phyloP scores from a whole-genome alignment of 371 early-diverging fungal species.

The Lichtheimia ornata region DNA sequence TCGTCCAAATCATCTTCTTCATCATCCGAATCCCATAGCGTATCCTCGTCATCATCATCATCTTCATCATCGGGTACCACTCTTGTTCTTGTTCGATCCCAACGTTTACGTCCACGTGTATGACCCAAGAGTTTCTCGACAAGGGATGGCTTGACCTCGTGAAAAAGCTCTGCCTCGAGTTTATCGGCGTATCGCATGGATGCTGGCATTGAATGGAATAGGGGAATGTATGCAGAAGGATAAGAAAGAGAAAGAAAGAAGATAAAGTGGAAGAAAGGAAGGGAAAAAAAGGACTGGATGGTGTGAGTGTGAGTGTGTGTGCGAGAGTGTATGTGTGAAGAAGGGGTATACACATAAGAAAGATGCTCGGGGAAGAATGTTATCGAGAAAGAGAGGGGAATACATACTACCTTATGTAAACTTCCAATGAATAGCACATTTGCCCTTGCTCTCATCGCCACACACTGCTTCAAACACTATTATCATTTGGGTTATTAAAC shows the following conservation, averaged over 20 bases:
- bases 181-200: too few species aligned
- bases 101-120: too few species aligned
- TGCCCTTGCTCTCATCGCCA: slow-evolving; percentile 20
- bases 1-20: background rate
- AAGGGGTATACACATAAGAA: background rate
- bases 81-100: too few species aligned
- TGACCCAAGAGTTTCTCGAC: too few species aligned
- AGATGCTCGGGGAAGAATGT: slow-evolving; percentile 1
- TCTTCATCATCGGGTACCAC: slow-evolving; percentile 1
- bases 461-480: slow-evolving; percentile 28
- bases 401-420: slow-evolving; percentile 11
- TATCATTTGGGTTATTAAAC: background rate
- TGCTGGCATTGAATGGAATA: too few species aligned
- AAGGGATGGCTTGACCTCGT: too few species aligned
- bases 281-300: slow-evolving; percentile 1
- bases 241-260: slow-evolving; percentile 5
- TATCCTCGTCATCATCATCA: slow-evolving; percentile 1
- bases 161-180: too few species aligned
- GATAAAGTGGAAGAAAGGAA: slow-evolving; percentile 7
- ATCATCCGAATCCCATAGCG: background rate
- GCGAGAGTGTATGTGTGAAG: background rate
- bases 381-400: slow-evolving; percentile 5
- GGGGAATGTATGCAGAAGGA: slow-evolving; percentile 1
- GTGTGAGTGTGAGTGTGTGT: background rate
- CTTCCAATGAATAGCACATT: slow-evolving; percentile 25